Conservation (phyloP, 495 filamentous ascomycete genomes). For the Neurospora sp. region DNA sequence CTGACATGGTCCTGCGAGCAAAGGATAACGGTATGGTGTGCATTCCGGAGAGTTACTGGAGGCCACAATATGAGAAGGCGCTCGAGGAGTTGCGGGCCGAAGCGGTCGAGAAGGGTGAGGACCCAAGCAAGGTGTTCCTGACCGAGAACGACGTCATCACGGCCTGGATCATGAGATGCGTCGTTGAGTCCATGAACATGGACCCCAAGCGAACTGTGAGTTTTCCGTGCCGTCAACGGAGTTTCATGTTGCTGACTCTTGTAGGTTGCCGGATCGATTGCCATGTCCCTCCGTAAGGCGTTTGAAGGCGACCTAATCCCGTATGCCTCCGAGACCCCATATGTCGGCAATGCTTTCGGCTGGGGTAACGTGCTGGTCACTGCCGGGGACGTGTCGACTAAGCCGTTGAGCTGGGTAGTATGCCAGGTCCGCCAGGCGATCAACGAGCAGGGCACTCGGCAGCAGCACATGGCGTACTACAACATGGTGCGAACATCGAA, state of each 20-base stretch:
- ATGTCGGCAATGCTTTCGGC: constrained; percentile 25
- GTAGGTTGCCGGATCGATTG: constrained; percentile 16
- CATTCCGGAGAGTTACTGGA: constrained; percentile 18
- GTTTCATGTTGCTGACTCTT: background rate
- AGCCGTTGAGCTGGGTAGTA: constrained; percentile 33
- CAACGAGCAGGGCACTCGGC: constrained; percentile 32
- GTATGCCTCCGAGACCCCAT: constrained; percentile 9
- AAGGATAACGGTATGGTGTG: constrained; percentile 30
- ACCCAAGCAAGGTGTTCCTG: constrained; percentile 26
- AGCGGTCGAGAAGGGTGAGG: constrained; percentile 13
- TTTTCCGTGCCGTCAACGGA: background rate
- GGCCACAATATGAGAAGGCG: constrained; percentile 11
- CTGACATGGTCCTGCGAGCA: constrained; percentile 15
- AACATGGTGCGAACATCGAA: constrained; percentile 13
- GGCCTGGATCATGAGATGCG: constrained; percentile 25
- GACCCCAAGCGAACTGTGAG: constrained; percentile 9
- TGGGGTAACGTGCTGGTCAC: constrained; percentile 23
- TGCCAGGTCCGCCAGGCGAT: constrained; percentile 28
- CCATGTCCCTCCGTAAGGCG: constrained; percentile 16
- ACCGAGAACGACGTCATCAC: constrained; percentile 33
- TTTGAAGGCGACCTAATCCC: constrained; percentile 20
- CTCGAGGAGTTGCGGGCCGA: constrained; percentile 19
- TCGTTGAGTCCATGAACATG: constrained; percentile 9
- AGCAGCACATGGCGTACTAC: constrained; percentile 33
- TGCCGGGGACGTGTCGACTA: constrained; percentile 23